Evolutionary conservation across 2,329 filamentous ascomycete genomes (phyloP), one percentile per base, ranked within the genome.

Genomic region (Fusarium concolor): DNA sequence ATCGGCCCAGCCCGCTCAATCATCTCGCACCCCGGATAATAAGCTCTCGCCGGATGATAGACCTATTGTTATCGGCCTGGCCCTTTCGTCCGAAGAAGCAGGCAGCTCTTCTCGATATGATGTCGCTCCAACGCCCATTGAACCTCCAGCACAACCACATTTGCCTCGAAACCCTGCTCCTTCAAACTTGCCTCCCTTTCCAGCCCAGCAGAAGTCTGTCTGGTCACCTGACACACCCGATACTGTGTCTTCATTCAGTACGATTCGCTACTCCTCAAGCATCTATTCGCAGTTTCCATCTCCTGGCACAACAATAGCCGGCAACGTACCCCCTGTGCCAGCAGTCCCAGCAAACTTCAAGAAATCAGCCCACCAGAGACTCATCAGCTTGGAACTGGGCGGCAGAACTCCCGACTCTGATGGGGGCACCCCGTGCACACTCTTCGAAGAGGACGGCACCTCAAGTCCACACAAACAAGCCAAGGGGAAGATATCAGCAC

Each of bases 1-100:
- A 15, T 68, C 62, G n/a, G 66, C 62, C 31, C 74, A 73, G 38
- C 67, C 70, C 45, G 52, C 52, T 29, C 74, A 73, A 37, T 67
- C 71, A 24, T 55, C 71, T 59, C 62, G 74, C 62, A 66, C 71
- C 63, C 53, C 74, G 24, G 74, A 74, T 8, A 75, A 76, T 12
- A 87, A 88, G 63, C 81, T 92, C 6, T 92, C 90, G 15, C 90
- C 91, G 1, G 86, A 85, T 59, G 88, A 91, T 71, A 84, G 88
- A n/a, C 89, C 89, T 2, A 93, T 93, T 61, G 85, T 91, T 41
- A 93, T 93, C 67, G 90, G 90, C 14, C 88, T 93, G 50, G 85
- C 87, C 15, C 80, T 93, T 44, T 86, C 90, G 4, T 85, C 87
- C 15, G 76, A 76, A 10, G 74, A 76, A 20, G 62, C 72, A 12